phyloP scores from a whole-genome alignment of 2,329 filamentous ascomycete genomes.

The Aspergillus fumigatiaffinis region DNA sequence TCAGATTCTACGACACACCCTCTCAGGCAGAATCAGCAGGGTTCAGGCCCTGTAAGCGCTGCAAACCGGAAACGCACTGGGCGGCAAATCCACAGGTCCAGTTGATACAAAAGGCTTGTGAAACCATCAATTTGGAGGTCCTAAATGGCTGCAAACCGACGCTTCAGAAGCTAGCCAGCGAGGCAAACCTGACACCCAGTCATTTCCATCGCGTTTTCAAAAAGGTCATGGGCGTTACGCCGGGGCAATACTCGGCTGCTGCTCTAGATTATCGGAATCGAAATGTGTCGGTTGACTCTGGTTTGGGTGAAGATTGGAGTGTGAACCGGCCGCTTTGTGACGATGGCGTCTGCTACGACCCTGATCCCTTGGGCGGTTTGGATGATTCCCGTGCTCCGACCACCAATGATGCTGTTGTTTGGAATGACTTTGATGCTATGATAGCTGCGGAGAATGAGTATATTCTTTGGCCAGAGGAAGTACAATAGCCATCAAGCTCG shows the following conservation, averaged over 20 bases:
- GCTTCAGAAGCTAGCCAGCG: constrained; percentile 45
- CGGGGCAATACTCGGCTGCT: constrained; percentile 36
- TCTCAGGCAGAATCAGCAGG: constrained; percentile 47
- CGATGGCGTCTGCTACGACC: neutral
- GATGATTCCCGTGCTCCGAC: neutral
- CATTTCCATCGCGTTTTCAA: constrained; percentile 57
- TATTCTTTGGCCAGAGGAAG: constrained; percentile 6
- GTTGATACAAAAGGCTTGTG: constrained; percentile 30
- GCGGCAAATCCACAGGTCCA: constrained; percentile 29
- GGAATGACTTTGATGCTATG: constrained; percentile 38
- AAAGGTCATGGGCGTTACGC: constrained; percentile 48
- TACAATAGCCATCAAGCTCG: constrained; percentile 1
- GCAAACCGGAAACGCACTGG: constrained; percentile 42
- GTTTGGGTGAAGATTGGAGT: neutral
- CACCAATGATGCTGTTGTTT: constrained; percentile 10
- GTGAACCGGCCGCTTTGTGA: neutral
- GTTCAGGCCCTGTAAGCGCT: constrained; percentile 55
- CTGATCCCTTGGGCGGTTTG: neutral
- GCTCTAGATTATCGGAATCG: constrained; percentile 5
- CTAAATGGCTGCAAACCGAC: constrained; percentile 30
- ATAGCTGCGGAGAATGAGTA: constrained; percentile 25
- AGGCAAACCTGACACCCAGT: constrained; percentile 47
- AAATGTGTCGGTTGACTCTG: neutral
- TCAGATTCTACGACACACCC: constrained; percentile 51
- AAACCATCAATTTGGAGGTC: constrained; percentile 25